These are phyloP conservation scores for Fagopyrum esculentum DNA, from an alignment of 148 eudicot species.

Conservation along the genomic window DNA sequence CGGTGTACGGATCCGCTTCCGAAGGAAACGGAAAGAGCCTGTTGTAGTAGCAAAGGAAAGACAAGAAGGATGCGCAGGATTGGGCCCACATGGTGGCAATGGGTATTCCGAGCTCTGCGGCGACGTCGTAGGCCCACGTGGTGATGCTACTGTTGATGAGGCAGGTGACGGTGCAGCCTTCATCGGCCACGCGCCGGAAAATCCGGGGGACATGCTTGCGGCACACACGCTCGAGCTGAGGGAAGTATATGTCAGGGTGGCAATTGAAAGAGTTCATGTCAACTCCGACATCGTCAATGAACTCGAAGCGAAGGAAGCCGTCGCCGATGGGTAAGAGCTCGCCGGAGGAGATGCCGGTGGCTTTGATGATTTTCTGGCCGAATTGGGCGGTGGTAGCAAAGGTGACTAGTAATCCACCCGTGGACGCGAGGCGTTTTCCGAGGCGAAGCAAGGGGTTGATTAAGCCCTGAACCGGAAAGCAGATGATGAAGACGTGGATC, in stretches of 20 bases:
- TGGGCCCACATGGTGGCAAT: constrained; percentile 79
- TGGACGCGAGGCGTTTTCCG: constrained; percentile 33
- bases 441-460: constrained; percentile 42
- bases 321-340: constrained; percentile 37
- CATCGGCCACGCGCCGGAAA: constrained; percentile 27
- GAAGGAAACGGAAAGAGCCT: not conserved
- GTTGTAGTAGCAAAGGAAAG: constrained; percentile 46
- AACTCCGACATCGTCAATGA: constrained; percentile 47
- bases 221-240: constrained; percentile 39
- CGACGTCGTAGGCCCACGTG: constrained; percentile 78
- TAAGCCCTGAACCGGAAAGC: constrained; percentile 43
- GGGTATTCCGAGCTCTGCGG: constrained; percentile 40
- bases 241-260: constrained; percentile 25
- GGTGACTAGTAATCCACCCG: constrained; percentile 32
- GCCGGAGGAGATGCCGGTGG: constrained; percentile 25
- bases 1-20: too few species aligned
- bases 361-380: constrained; percentile 30
- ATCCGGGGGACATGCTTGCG: constrained; percentile 32
- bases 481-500: constrained; percentile 31
- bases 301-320: constrained; percentile 63
- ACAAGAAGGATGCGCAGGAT: constrained; percentile 51
- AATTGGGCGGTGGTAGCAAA: constrained; percentile 22
- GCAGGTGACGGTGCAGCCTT: constrained; percentile 54
- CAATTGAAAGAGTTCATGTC: constrained; percentile 24
- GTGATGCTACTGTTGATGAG: constrained; percentile 56